Evolutionary conservation across 1,284 basidiomycete species (phyloP).

Genomic region (Boletus sp.): DNA sequence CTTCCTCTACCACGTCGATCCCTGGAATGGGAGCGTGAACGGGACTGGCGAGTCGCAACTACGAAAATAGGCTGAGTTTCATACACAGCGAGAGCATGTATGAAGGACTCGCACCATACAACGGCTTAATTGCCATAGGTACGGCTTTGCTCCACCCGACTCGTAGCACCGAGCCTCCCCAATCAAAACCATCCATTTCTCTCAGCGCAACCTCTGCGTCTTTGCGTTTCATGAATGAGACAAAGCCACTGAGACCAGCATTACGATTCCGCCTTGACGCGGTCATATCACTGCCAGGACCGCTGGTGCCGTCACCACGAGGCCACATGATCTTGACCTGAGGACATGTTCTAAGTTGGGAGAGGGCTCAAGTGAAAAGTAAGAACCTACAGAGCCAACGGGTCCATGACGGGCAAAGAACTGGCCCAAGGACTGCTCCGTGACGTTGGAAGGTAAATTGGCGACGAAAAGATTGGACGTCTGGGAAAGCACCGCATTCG

Average conservation of each 20-base stretch:
- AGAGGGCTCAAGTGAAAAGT: background rate
- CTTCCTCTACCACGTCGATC: constrained; percentile 26
- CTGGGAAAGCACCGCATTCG: constrained; percentile 39
- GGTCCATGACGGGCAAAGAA: constrained; percentile 80
- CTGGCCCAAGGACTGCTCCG: constrained; percentile 78
- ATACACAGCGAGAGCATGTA: constrained; percentile 3
- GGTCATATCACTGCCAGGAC: constrained; percentile 75
- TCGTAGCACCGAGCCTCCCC: constrained; percentile 82
- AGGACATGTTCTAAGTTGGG: background rate
- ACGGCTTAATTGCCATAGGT: constrained; percentile 73
- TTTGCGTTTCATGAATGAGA: constrained; percentile 90
- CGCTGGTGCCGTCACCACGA: constrained; percentile 57
- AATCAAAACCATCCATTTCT: constrained; percentile 88
- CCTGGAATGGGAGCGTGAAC: constrained; percentile 34
- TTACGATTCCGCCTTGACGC: constrained; percentile 64
- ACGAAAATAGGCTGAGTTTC: background rate
- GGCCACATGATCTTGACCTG: constrained; percentile 98
- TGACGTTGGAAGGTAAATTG: constrained; percentile 82
- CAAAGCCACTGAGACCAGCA: constrained; percentile 86
- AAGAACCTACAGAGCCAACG: constrained; percentile 59
- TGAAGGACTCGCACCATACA: constrained; percentile 63
- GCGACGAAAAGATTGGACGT: constrained; percentile 95
- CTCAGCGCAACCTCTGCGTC: constrained; percentile 88
- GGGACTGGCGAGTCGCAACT: constrained; percentile 35
- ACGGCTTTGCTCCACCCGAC: constrained; percentile 98